Percentiles rank a stretch among this genome's conserved stretches.
Conservation (phyloP, 768 basidiomycete genomes). For the Lactarius indigo region DNA sequence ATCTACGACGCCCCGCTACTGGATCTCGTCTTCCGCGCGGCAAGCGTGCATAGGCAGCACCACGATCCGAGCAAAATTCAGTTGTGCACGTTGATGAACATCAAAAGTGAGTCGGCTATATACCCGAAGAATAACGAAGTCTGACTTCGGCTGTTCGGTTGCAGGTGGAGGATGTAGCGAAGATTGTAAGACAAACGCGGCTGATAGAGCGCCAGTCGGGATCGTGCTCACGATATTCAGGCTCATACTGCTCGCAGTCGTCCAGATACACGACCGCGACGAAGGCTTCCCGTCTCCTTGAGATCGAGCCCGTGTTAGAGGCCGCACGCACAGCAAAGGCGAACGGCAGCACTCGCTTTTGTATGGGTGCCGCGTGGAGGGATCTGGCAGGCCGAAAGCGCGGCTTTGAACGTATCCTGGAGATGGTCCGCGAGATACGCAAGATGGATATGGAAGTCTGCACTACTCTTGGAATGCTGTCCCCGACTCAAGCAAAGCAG, state of each 20-base stretch:
- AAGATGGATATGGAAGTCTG: slow-evolving; percentile 99
- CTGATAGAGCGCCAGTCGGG: slow-evolving; percentile 12
- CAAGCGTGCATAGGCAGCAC: slow-evolving; percentile 76
- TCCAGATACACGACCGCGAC: slow-evolving; percentile 89
- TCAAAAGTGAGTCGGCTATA: slow-evolving; percentile 72
- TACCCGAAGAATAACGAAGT: slow-evolving; percentile 21
- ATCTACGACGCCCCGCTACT: slow-evolving; percentile 86
- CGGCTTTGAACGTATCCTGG: slow-evolving; percentile 88
- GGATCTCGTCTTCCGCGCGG: slow-evolving; percentile 85
- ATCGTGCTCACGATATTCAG: slow-evolving; percentile 38
- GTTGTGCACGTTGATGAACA: slow-evolving; percentile 97
- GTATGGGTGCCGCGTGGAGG: slow-evolving; percentile 99
- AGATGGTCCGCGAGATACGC: slow-evolving; percentile 88
- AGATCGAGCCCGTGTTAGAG: slow-evolving; percentile 87
- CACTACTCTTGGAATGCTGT: slow-evolving; percentile 96
- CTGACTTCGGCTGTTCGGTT: slow-evolving; percentile 17
- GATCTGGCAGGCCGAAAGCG: slow-evolving; percentile 90
- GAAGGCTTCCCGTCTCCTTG: slow-evolving; percentile 80
- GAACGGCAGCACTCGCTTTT: slow-evolving; percentile 96
- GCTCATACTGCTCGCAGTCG: slow-evolving; percentile 97
- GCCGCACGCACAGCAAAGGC: slow-evolving; percentile 92
- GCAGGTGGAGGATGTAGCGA: slow-evolving; percentile 93
- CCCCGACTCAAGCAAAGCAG: slow-evolving; percentile 85
- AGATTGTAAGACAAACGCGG: slow-evolving; percentile 62
- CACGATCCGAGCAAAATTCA: slow-evolving; percentile 91